A percentile compares a stretch with the other conserved stretches of the same genome.
Conservation (phyloP, 2,329 filamentous ascomycete genomes). For the Fusarium nurragi region DNA sequence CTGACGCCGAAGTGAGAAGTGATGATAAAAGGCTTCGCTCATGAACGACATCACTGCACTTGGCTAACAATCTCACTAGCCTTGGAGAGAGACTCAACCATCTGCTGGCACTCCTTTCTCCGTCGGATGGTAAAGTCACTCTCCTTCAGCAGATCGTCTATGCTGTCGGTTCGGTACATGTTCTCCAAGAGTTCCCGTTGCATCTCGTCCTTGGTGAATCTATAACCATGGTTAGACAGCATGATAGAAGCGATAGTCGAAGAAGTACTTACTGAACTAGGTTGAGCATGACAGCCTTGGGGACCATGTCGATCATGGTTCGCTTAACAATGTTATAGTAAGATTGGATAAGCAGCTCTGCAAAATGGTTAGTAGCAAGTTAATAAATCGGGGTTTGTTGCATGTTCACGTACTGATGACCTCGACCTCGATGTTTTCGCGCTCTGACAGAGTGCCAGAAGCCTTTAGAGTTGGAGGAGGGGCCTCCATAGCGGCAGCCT, state of each 20-base stretch:
- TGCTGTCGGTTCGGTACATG: conserved; percentile 91
- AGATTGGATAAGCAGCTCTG: conserved; percentile 92
- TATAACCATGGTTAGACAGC: conserved; percentile 51
- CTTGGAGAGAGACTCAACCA: conserved; percentile 92
- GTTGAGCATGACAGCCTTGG: conserved; percentile 98
- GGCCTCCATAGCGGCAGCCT: conserved; percentile 99
- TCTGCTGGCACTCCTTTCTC: conserved; percentile 98
- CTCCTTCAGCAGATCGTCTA: conserved; percentile 96
- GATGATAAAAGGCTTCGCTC: conserved; percentile 19
- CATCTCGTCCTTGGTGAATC: conserved; percentile 98
- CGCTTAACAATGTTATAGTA: conserved; percentile 99
- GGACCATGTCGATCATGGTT: conserved; percentile 99
- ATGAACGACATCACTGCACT: conserved; percentile 62
- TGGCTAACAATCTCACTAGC: conserved; percentile 96
- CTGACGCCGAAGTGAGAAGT: conserved; percentile 25
- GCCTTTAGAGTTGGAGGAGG: conserved; percentile 94
- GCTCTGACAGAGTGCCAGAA: conserved; percentile 90
- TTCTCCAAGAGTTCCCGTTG: conserved; percentile 95
- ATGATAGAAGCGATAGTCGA: neutral
- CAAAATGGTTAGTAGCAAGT: conserved; percentile 20
- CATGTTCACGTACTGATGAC: conserved; percentile 81
- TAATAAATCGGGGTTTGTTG: neutral
- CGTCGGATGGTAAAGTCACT: conserved; percentile 95
- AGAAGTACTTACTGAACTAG: conserved; percentile 82
- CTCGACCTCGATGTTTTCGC: conserved; percentile 95